Conservation (phyloP, 2,329 filamentous ascomycete species). For the Beauveria asiatica region DNA sequence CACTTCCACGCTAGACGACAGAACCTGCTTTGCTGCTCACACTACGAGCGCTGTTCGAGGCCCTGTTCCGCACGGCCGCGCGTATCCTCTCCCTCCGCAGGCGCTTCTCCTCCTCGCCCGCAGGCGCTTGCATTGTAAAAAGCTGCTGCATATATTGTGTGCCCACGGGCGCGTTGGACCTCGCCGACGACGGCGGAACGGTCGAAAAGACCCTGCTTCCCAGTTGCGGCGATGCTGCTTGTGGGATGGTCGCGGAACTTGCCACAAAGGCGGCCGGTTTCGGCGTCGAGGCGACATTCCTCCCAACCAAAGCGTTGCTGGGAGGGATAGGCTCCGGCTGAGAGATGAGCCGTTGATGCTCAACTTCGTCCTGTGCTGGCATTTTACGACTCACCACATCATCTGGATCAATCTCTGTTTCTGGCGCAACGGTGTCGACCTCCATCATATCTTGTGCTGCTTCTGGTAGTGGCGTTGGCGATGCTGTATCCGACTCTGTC, state of each 20-base stretch:
- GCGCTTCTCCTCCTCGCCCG: conserved; percentile 12
- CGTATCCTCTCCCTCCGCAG: conserved; percentile 19
- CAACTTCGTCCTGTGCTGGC: background rate
- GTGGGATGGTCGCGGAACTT: background rate
- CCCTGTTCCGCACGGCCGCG: conserved; percentile 20
- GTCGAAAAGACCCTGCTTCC: conserved; percentile 11
- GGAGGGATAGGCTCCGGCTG: background rate
- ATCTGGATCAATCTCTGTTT: background rate
- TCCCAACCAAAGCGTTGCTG: background rate
- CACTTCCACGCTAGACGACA: background rate
- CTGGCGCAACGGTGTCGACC: background rate
- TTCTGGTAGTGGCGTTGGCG: background rate
- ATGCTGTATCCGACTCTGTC: background rate
- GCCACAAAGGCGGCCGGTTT: background rate
- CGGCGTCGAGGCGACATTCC: background rate
- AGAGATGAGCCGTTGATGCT: background rate
- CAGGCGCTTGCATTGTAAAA: conserved; percentile 10
- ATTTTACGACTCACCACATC: background rate
- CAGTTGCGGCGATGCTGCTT: background rate
- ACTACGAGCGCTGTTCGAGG: conserved; percentile 10
- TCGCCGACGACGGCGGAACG: conserved; percentile 14
- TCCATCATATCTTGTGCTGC: background rate
- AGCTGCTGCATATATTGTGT: conserved; percentile 19
- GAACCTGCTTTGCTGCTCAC: conserved; percentile 13
- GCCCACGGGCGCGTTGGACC: conserved; percentile 12